Base-by-base conservation (phyloP, 106 monocot genomes). In the Dioscorea alata region DNA sequence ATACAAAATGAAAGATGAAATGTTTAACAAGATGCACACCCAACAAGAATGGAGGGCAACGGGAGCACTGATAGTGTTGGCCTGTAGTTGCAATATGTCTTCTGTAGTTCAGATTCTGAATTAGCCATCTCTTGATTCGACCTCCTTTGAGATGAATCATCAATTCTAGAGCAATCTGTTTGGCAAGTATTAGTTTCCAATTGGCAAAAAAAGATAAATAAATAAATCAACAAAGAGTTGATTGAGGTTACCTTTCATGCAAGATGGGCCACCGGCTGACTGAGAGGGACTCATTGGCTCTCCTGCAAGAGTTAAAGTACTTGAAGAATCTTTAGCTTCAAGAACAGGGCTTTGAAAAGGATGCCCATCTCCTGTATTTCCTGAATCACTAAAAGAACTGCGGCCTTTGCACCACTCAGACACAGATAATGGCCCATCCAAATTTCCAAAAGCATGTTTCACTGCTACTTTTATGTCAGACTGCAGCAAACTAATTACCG, bases 351-450 rank as follows among this genome's bases (percentile, higher is more conserved):
- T 73, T 23, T 82, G 84, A 73, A 82, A 79, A 73, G 82, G 74
- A 79, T 71, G 73, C 20, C 58, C 77, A 75, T 92, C 95, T 69
- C 76, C 85, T 18, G 50, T 57, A 8, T 68, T 21, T 61, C 66
- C 74, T 63, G 78, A 72, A 65, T 92, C 88, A 72, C 71, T 69
- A 33, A 56, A 66, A 31, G 71, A 82, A 28, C 74, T 59, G 48
- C 80, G 84, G 15, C 96, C 89, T 67, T 75, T 92, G 61, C 92
- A 97, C 92, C 92, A 97, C 61, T 97, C 96, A 70, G 67, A 79
- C 48, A 87, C 67, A 68, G 82, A 74, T 59, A 92, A 61, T 50
- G 95, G 95, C 22, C 95, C 95, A 69, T 96, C 95, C 61, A 83
- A 75, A 82, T 69, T 92, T 24, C 67, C 81, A 63, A 97, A 97